Base-by-base conservation (phyloP, 2,329 filamentous ascomycete species). In the Colletotrichum eleusines region DNA sequence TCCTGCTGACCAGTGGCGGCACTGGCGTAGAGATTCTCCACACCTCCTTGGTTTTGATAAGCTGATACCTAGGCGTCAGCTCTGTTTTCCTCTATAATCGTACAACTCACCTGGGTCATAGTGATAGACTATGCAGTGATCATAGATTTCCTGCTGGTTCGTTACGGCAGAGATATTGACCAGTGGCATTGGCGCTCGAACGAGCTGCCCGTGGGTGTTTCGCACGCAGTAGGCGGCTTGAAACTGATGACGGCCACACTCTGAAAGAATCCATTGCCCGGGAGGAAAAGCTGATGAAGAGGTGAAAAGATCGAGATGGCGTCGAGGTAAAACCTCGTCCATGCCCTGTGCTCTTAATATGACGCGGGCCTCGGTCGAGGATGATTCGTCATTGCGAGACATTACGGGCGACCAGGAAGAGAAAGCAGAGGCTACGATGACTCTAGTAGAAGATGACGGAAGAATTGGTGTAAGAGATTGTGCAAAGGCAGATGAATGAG, bases 111-210 rank as follows among this genome's bases (percentile, higher is more conserved):
- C 16, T 8, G 68, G 57, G 12, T 66, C 58, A 48, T 63, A 71
- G 18, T 68, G 68, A 48, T 68, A 71, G 31, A 71, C 68, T 38
- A 64, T 71, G 64, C 68, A 71, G 58, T 71, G 68, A 38, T 71
- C 48, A 33, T 57, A 71, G 6, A 71, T 57, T n/a, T 71, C 68
- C n/a, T 68, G 57, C 23, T 71, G 64, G 23, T 53, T 71, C 6
- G 64, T 68, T 4, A 68, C 68, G 6, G 68, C 68, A 16, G 68
- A 71, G 20, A 71, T 16, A 9, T 67, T 68, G 42, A 63, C 68
- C n/a, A 65, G 58, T 33, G 68, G 57, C 51, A 71, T 71, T 40
- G 68, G 64, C 7, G 58, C 68, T 18, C 57, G 63, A 20, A 71
- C 58, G 12, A 68, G 33, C 31, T 71, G 68, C 7, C 68, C 68